Evolutionary conservation across 1,139 yeast genomes (phyloP).

Genomic region (Meyerozyma athensensis): DNA sequence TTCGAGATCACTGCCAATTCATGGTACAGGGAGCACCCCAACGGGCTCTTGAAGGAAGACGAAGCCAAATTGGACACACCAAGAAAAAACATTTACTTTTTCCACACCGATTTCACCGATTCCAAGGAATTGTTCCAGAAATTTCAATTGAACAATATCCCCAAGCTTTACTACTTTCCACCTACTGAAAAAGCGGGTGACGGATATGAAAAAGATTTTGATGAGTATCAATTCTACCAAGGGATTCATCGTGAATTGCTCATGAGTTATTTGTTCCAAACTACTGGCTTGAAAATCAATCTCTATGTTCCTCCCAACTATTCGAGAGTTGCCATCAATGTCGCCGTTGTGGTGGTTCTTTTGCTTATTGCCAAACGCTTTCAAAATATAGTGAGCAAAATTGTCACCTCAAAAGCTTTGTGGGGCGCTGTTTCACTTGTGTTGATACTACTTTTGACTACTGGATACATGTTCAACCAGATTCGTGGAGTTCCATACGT

Average conservation of each 20-base stretch:
- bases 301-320: constrained; percentile 54
- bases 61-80: constrained; percentile 23
- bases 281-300: constrained; percentile 41
- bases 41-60: constrained; percentile 29
- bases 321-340: constrained; percentile 47
- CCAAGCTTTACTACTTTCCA: constrained; percentile 63
- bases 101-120: constrained; percentile 65
- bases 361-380: constrained; percentile 19
- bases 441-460: constrained; percentile 62
- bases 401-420: constrained; percentile 29
- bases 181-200: constrained; percentile 42
- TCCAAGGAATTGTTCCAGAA: constrained; percentile 50
- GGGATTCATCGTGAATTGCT: constrained; percentile 49
- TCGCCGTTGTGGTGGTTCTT: constrained; percentile 33
- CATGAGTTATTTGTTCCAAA: constrained; percentile 29
- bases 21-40: constrained; percentile 48
- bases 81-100: constrained; percentile 54
- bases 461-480: constrained; percentile 92
- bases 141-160: constrained; percentile 67
- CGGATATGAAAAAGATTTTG: constrained; percentile 31
- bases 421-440: constrained; percentile 68
- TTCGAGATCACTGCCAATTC: constrained; percentile 52
- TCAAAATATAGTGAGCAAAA: constrained; percentile 28
- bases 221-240: constrained; percentile 46
- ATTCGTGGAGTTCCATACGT: constrained; percentile 76